These are phyloP conservation scores for Fusarium annulatum DNA, from an alignment of 2,329 filamentous ascomycete species.

Conservation along the genomic window DNA sequence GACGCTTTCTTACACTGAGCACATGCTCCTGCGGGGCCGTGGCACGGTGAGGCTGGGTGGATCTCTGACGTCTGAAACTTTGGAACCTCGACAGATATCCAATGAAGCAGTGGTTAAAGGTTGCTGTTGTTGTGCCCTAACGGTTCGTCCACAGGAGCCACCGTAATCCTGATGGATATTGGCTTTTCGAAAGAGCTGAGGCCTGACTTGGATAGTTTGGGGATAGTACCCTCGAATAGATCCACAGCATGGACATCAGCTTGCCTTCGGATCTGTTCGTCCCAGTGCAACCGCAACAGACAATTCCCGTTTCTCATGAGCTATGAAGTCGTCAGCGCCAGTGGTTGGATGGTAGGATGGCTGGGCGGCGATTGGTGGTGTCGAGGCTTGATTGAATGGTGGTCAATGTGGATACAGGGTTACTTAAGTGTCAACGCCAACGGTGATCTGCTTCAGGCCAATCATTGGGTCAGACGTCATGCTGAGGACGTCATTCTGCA, in stretches of 20 bases:
- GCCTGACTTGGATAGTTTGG: background rate
- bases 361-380: conserved; percentile 36
- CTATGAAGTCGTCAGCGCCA: conserved; percentile 27
- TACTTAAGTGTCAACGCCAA: conserved; percentile 40
- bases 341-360: conserved; percentile 32
- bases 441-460: conserved; percentile 34
- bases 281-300: conserved; percentile 23
- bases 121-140: conserved; percentile 46
- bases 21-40: conserved; percentile 43
- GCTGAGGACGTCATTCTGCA: conserved; percentile 41
- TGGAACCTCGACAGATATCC: conserved; percentile 38
- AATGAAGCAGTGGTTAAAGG: conserved; percentile 40
- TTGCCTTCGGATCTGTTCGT: conserved; percentile 19
- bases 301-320: conserved; percentile 17
- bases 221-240: background rate
- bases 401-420: conserved; percentile 38
- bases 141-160: conserved; percentile 41
- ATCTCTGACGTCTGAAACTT: conserved; percentile 41
- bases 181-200: background rate
- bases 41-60: conserved; percentile 44
- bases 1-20: conserved; percentile 33
- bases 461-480: conserved; percentile 38
- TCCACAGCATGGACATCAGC: conserved; percentile 8
- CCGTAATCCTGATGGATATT: background rate
- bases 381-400: conserved; percentile 36